Conservation (phyloP, 1,284 basidiomycete genomes). For the Irpex rosettiformis region DNA sequence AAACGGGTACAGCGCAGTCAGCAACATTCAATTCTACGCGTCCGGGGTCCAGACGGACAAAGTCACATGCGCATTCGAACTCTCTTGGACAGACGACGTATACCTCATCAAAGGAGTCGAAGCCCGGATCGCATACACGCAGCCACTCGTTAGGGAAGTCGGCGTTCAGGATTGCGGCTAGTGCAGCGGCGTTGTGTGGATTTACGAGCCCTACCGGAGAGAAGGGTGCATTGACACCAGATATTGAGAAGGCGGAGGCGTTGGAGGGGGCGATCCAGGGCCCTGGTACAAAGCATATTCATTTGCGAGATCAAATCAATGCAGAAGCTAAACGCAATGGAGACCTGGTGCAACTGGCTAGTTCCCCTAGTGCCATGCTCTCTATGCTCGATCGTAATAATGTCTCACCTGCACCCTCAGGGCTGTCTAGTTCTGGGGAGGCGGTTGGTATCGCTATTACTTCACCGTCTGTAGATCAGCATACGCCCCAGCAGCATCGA, state of each 20-base stretch:
- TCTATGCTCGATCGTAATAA: slow-evolving; percentile 12
- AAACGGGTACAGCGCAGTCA: slow-evolving; percentile 7
- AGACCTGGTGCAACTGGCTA: slow-evolving; percentile 22
- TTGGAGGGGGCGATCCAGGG: slow-evolving; percentile 41
- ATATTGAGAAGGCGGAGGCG: slow-evolving; percentile 31
- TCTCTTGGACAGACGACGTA: slow-evolving; percentile 30
- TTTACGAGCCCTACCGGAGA: slow-evolving; percentile 15
- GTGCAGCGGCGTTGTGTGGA: slow-evolving; percentile 37
- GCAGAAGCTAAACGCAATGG: slow-evolving; percentile 7
- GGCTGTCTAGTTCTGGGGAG: slow-evolving; percentile 27
- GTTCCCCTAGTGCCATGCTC: slow-evolving; percentile 15
- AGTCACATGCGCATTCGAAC: slow-evolving; percentile 29
- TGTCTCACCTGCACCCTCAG: slow-evolving; percentile 31
- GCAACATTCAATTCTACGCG: slow-evolving; percentile 30
- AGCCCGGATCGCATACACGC: slow-evolving; percentile 40
- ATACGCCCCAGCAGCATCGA: slow-evolving; percentile 24
- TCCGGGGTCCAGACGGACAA: slow-evolving; percentile 26
- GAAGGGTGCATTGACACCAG: slow-evolving; percentile 22
- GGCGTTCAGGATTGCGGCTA: slow-evolving; percentile 40
- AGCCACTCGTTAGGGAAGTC: slow-evolving; percentile 59
- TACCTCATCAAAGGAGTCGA: slow-evolving; percentile 36
- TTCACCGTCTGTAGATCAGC: slow-evolving; percentile 38
- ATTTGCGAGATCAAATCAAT: slow-evolving; percentile 26
- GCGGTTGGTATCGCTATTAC: slow-evolving; percentile 66
- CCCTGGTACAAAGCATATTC: slow-evolving; percentile 42